Evolutionary conservation across 2,329 filamentous ascomycete genomes (phyloP), one percentile per base, ranked within the genome.

Genomic region (Fusarium burgessii): DNA sequence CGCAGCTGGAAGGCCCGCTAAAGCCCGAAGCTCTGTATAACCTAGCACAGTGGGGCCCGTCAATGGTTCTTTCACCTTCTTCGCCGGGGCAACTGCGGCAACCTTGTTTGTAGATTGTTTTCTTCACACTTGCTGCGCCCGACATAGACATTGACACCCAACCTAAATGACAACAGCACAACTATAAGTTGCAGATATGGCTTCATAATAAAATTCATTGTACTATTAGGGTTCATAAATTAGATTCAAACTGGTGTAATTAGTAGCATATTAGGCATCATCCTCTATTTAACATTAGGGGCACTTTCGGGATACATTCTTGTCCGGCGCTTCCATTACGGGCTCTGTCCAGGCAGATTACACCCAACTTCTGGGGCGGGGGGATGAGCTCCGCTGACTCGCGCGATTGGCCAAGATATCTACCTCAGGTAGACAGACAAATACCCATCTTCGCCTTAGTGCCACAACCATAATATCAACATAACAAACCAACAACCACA

Each of bases 61-160:
- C 54, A 35, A 55, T 61, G 32, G 60, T 42, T 50, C 62, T 49
- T 54, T 50, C 42, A 25, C 40, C 36, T 66, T 45, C 49, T 57
- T 72, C 56, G 50, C 72, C 66, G 65, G 68, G 74, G 74, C 74
- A 75, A 76, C 74, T 76, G 62, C 62, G 64, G 72, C 65, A 73
- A 66, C 71, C 65, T 45, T 73, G 35, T 43, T 57, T 41, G 46
- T 33, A 51, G 32, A n/a, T 66, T 71, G 71, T 71, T 73, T 73
- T 67, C 62, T 51, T 70, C 33, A 43, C 50, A 47, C 15, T 23
- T 33, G n/a, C 54, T 58, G 58, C 56, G 58, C 73, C 68, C 64
- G 55, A 63, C 67, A 73, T 65, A 52, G 41, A 41, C 61, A 74
- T 56, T 56, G 40, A 47, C 40, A 56, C 52, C 52, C 52, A 33